phyloP scores from a whole-genome alignment of 345 rosid genomes.

The Lumnitzera racemosa region DNA sequence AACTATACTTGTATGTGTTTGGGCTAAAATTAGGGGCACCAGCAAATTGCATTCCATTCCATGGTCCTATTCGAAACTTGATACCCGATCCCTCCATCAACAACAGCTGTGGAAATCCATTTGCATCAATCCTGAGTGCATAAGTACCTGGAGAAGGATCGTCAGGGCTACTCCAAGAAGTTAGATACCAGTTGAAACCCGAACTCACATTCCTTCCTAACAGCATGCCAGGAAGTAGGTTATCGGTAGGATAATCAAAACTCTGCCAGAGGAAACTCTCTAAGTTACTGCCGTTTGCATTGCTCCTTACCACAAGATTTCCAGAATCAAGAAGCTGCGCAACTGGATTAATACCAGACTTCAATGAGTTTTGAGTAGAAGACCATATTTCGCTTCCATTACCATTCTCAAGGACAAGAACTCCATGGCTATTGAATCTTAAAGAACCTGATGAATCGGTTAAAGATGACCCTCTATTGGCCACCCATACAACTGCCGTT shows the following conservation, averaged over 20 bases:
- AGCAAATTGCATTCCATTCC: slow-evolving; percentile 39
- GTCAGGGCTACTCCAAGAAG: slow-evolving; percentile 33
- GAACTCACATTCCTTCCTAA: slow-evolving; percentile 32
- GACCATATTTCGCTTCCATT: slow-evolving; percentile 2
- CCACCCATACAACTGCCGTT: slow-evolving; percentile 16
- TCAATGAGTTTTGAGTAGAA: neutral
- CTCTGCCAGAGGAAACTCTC: slow-evolving; percentile 44
- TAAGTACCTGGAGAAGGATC: slow-evolving; percentile 34
- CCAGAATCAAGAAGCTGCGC: slow-evolving; percentile 41
- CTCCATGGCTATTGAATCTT: slow-evolving; percentile 2
- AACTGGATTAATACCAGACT: slow-evolving; percentile 6
- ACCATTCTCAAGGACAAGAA: slow-evolving; percentile 1
- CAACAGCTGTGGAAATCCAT: slow-evolving; percentile 33
- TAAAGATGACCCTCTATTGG: slow-evolving; percentile 8
- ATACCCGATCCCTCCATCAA: slow-evolving; percentile 11
- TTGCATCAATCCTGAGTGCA: slow-evolving; percentile 14
- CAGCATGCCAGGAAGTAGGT: slow-evolving; percentile 39
- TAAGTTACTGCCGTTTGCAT: neutral
- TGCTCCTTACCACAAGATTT: slow-evolving; percentile 32
- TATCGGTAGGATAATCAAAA: slow-evolving; percentile 40
- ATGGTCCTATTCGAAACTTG: slow-evolving; percentile 28
- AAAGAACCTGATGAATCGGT: slow-evolving; percentile 2
- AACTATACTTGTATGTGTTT: slow-evolving; percentile 10
- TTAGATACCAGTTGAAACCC: slow-evolving; percentile 22
- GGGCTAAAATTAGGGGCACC: slow-evolving; percentile 26